Evolutionary conservation across 306 rosid genomes (phyloP).

Genomic region (Oemleria cerasiformis): DNA sequence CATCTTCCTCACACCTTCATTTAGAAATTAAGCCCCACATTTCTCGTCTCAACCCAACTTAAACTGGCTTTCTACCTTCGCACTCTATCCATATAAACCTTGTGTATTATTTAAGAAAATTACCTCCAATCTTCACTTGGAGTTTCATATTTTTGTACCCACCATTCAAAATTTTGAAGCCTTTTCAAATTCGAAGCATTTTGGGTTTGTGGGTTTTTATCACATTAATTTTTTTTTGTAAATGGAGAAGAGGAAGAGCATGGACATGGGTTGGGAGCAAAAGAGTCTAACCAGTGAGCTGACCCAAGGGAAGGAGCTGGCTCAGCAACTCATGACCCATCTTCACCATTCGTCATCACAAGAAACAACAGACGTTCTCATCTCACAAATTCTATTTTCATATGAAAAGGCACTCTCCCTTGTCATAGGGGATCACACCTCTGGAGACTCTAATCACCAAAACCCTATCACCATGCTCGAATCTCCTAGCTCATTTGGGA

Average conservation of each 20-base stretch:
- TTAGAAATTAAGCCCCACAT: neutral
- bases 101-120: neutral
- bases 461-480: constrained; percentile 16
- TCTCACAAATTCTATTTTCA: constrained; percentile 49
- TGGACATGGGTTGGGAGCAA: constrained; percentile 39
- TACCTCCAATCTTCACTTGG: constrained; percentile 3
- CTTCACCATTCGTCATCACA: constrained; percentile 37
- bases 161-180: no score
- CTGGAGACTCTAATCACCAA: constrained; percentile 23
- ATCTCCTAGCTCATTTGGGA: constrained; percentile 35
- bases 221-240: no score
- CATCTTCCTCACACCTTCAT: constrained; percentile 53
- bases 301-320: constrained; percentile 56
- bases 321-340: constrained; percentile 46
- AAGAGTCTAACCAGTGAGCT: constrained; percentile 45
- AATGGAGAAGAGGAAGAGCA: constrained; percentile 37
- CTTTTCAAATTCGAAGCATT: no score
- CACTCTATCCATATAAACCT: constrained; percentile 15
- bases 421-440: constrained; percentile 27
- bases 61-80: constrained; percentile 36
- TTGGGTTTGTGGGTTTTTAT: no score
- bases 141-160: neutral
- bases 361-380: constrained; percentile 35
- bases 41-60: constrained; percentile 23
- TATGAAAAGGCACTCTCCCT: constrained; percentile 52